A percentile compares a stretch with the other conserved stretches of the same genome.
Conservation (phyloP, 2,329 filamentous ascomycete genomes). For the Penicillium sp. region DNA sequence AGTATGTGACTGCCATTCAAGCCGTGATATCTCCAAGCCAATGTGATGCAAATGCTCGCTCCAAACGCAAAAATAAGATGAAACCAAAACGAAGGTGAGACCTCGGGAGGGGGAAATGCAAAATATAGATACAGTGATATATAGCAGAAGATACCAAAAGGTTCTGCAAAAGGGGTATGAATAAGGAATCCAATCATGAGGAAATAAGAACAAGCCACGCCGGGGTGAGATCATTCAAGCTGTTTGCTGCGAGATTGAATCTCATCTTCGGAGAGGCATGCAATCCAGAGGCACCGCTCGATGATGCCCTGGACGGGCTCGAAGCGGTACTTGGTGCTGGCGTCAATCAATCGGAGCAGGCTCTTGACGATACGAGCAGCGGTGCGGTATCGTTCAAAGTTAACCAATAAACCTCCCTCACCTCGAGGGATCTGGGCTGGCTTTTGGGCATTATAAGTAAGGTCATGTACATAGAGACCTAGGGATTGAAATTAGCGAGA, state of each 20-base stretch:
- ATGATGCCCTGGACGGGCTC: conserved; percentile 58
- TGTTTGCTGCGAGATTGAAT: conserved; percentile 50
- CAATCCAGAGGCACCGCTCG: conserved; percentile 65
- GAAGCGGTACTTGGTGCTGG: conserved; percentile 62
- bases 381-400: conserved; percentile 68
- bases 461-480: conserved; percentile 65
- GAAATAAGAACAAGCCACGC: conserved; percentile 10
- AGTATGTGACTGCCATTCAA: not conserved
- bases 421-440: conserved; percentile 55
- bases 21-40: conserved; percentile 11
- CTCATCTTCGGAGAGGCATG: conserved; percentile 59
- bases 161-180: conserved; percentile 19
- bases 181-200: conserved; percentile 15
- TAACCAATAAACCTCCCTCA: conserved; percentile 58
- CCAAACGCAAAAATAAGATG: conserved; percentile 15
- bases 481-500: not conserved
- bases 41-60: conserved; percentile 20
- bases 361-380: conserved; percentile 65
- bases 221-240: conserved; percentile 35
- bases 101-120: conserved; percentile 13
- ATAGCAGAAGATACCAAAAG: conserved; percentile 7
- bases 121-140: conserved; percentile 13
- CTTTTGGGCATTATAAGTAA: conserved; percentile 68
- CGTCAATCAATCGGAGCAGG: conserved; percentile 62
- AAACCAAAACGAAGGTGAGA: conserved; percentile 13